These are phyloP conservation scores for Lactifluus piperatus DNA, from an alignment of 768 basidiomycete genomes.

Conservation along the genomic window DNA sequence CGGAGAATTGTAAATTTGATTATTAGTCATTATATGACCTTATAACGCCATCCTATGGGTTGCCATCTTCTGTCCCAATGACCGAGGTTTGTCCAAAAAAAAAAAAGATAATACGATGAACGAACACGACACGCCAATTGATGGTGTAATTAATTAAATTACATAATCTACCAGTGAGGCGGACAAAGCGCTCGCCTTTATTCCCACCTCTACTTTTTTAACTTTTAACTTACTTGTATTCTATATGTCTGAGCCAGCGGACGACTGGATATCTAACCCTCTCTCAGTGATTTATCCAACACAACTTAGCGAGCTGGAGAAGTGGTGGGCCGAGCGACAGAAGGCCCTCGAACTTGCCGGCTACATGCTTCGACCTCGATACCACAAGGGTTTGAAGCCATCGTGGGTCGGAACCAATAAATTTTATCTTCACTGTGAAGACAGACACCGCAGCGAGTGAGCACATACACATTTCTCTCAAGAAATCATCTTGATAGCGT, in stretches of 20 bases:
- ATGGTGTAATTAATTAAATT: too few relatives aligned
- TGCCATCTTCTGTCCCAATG: too few relatives aligned
- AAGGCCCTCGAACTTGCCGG: background rate
- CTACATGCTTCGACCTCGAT: background rate
- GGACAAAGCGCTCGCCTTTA: too few relatives aligned
- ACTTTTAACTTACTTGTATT: too few relatives aligned
- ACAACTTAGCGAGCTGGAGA: background rate
- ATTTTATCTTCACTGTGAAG: background rate
- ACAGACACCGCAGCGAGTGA: constrained; percentile 6
- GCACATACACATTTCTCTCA: background rate
- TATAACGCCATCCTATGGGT: too few relatives aligned
- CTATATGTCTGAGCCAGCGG: background rate
- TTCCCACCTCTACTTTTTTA: too few relatives aligned
- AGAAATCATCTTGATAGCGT: background rate
- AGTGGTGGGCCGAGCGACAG: background rate
- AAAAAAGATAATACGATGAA: too few relatives aligned
- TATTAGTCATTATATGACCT: too few relatives aligned
- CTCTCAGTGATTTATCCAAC: background rate
- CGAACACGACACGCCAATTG: too few relatives aligned
- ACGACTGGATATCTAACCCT: background rate
- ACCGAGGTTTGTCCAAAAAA: too few relatives aligned
- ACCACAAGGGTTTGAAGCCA: background rate
- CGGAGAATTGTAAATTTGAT: too few relatives aligned
- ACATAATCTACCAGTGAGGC: too few relatives aligned
- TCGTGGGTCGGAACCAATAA: background rate